Evolutionary conservation across 768 basidiomycete genomes (phyloP).

Genomic region (Hemileccinum impolitum): DNA sequence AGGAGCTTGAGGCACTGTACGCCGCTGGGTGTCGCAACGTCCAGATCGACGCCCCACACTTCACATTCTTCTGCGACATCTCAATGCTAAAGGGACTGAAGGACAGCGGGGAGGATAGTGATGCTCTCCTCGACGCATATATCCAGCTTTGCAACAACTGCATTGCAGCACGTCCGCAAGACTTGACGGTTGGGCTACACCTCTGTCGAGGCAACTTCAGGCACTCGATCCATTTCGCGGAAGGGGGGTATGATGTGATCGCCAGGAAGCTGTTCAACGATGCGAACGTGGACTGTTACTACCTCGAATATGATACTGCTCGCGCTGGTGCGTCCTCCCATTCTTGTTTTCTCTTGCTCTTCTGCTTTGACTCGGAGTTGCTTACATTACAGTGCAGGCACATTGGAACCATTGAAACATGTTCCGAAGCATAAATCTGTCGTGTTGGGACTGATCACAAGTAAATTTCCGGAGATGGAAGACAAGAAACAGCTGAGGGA

Average conservation of each 20-base stretch:
- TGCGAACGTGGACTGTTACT: constrained; percentile 42
- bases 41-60: constrained; percentile 46
- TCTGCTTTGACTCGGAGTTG: background rate
- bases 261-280: constrained; percentile 44
- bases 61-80: constrained; percentile 66
- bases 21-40: constrained; percentile 40
- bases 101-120: constrained; percentile 56
- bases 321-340: constrained; percentile 36
- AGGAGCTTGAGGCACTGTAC: constrained; percentile 45
- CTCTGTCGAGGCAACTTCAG: constrained; percentile 40
- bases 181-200: constrained; percentile 42
- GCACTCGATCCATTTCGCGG: constrained; percentile 38
- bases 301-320: constrained; percentile 47
- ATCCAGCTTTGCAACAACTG: constrained; percentile 39
- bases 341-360: too few species aligned
- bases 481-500: constrained; percentile 37
- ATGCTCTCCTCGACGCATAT: constrained; percentile 63
- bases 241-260: constrained; percentile 45
- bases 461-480: constrained; percentile 43
- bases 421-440: constrained; percentile 37
- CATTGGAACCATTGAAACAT: constrained; percentile 32
- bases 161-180: constrained; percentile 34
- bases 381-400: constrained; percentile 6
- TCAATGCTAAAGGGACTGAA: constrained; percentile 54
- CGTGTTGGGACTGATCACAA: constrained; percentile 43